A percentile compares a stretch with the other conserved stretches of the same genome.
Evolutionary conservation across 495 filamentous ascomycete species (phyloP).

Genomic region (Talaromyces trachyspermus): DNA sequence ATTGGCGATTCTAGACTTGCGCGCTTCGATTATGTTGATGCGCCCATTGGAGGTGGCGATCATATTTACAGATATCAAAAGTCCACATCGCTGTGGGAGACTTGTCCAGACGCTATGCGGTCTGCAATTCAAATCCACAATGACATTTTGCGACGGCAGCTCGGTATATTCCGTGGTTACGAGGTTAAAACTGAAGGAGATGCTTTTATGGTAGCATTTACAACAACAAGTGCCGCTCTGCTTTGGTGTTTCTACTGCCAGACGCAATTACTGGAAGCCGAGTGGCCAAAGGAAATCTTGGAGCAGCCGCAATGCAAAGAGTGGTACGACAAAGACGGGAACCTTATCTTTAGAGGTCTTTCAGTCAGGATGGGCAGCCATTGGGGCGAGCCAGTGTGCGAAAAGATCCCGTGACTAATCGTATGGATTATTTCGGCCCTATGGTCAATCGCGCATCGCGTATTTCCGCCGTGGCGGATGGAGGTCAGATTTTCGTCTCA

Average conservation of each 20-base stretch:
- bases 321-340: conserved; percentile 73
- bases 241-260: conserved; percentile 97
- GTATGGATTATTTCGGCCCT: conserved; percentile 99
- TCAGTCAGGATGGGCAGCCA: conserved; percentile 97
- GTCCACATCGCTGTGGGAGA: conserved; percentile 95
- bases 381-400: conserved; percentile 89
- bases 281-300: conserved; percentile 90
- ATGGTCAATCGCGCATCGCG: conserved; percentile 97
- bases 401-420: conserved; percentile 92
- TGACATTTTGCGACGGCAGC: conserved; percentile 84
- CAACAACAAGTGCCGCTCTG: conserved; percentile 85
- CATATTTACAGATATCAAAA: conserved; percentile 99
- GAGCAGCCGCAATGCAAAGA: conserved; percentile 79
- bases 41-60: conserved; percentile 88
- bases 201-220: conserved; percentile 98
- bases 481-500: conserved; percentile 92
- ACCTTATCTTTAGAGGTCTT: conserved; percentile 83
- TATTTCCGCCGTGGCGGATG: conserved; percentile 91
- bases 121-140: conserved; percentile 95
- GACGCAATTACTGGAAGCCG: conserved; percentile 71
- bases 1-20: conserved; percentile 73
- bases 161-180: conserved; percentile 90
- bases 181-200: conserved; percentile 99
- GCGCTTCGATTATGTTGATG: conserved; percentile 84
- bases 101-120: conserved; percentile 86